Conservation (phyloP, 208 protist species). For the Trypanosoma boissoni region DNA sequence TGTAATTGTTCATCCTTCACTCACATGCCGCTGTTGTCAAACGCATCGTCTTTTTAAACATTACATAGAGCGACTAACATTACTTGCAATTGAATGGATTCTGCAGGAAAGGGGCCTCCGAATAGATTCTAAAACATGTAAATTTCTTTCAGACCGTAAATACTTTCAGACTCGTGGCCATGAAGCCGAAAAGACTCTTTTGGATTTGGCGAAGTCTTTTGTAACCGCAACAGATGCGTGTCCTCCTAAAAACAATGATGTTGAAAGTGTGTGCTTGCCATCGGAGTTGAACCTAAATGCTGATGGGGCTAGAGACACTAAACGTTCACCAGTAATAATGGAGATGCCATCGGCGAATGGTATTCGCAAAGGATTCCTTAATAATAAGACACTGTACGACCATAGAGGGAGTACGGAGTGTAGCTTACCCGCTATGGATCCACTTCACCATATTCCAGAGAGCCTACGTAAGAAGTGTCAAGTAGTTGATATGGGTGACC, state of each 20-base stretch:
- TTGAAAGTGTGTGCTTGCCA: conserved; percentile 4
- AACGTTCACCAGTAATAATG: conserved; percentile 41
- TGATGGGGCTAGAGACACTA: conserved; percentile 4
- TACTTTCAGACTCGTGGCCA: conserved; percentile 27
- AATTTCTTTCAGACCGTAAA: conserved; percentile 34
- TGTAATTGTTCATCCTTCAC: conserved; percentile 75
- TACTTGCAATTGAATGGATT: conserved; percentile 75
- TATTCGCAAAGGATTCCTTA: conserved; percentile 77
- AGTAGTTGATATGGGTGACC: conserved; percentile 61
- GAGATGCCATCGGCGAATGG: conserved; percentile 49
- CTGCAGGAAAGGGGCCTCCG: conserved; percentile 63
- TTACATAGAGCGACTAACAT: conserved; percentile 52
- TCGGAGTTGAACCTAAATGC: conserved; percentile 17
- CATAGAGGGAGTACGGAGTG: conserved; percentile 56
- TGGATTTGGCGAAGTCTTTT: conserved; percentile 20
- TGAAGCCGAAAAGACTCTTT: conserved; percentile 15
- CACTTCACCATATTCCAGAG: conserved; percentile 67
- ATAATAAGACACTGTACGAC: conserved; percentile 51
- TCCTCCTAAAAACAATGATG: not conserved
- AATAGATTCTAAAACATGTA: conserved; percentile 39
- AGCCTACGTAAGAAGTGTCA: conserved; percentile 69
- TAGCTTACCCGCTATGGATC: conserved; percentile 43
- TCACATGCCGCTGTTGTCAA: conserved; percentile 43
- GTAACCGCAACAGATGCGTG: conserved; percentile 19
- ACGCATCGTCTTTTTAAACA: conserved; percentile 52